Evolutionary conservation across 495 filamentous ascomycete species (phyloP).

Genomic region (Neurospora pannonica): DNA sequence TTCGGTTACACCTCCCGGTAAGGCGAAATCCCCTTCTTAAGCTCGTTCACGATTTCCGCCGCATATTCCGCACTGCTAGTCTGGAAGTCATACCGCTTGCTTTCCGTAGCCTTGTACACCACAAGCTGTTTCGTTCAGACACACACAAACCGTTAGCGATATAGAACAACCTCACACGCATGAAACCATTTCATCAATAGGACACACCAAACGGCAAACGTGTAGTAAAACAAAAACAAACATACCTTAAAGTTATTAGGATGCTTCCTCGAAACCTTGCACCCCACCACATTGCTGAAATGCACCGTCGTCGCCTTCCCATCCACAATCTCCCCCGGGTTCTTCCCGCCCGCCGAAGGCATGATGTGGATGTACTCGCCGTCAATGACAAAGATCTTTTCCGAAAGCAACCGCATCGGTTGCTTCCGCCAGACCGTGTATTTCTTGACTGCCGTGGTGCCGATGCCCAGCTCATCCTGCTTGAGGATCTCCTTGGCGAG

Average conservation of each 20-base stretch:
- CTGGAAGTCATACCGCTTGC: conserved; percentile 96
- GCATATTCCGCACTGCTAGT: conserved; percentile 69
- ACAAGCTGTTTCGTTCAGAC: conserved; percentile 40
- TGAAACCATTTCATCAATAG: background rate
- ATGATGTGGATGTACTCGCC: conserved; percentile 95
- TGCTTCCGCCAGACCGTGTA: conserved; percentile 91
- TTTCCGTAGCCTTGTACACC: conserved; percentile 72
- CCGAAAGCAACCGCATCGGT: conserved; percentile 82
- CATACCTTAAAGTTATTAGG: conserved; percentile 80
- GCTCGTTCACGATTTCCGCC: conserved; percentile 80
- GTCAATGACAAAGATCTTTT: conserved; percentile 79
- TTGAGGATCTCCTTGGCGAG: conserved; percentile 58
- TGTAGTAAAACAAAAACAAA: background rate
- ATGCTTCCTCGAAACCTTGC: conserved; percentile 83
- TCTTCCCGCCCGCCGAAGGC: conserved; percentile 51
- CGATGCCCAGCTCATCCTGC: conserved; percentile 57
- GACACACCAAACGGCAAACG: background rate
- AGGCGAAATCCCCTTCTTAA: conserved; percentile 60
- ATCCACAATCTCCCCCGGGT: conserved; percentile 31
- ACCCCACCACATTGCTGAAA: conserved; percentile 86
- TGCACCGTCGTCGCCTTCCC: conserved; percentile 84
- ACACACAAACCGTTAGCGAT: background rate
- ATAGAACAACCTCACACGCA: background rate
- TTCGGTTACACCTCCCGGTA: conserved; percentile 32
- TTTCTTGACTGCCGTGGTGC: conserved; percentile 58